Evolutionary conservation across 2,329 filamentous ascomycete species (phyloP), one percentile per base, ranked within the genome.

Genomic region (Neocucurbitaria cava): DNA sequence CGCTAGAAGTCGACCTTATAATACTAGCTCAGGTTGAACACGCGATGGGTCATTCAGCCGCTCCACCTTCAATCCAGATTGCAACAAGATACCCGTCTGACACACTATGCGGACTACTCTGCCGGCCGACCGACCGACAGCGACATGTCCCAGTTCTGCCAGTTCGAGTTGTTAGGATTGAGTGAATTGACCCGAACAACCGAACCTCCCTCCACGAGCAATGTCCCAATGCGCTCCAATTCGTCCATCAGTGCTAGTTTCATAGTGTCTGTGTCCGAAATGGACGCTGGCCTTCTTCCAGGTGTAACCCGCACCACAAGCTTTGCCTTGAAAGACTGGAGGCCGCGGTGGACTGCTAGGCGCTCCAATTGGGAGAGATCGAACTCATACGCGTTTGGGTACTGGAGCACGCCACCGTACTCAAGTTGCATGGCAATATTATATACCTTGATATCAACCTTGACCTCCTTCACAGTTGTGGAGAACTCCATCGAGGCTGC

Each of bases 361-460:
- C 46, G 46, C n/a, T 48, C 46, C 15, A 41, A 21, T 3, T 41
- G n/a, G 5, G 46, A 41, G 17, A 41, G 17, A 17, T 48, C 46
- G 36, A 48, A 48, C 1, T 5, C 26, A 6, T 24, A 24, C 23
- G 17, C 8, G 9, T 2, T 30, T 4, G 24, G 9, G n/a, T 31
- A 31, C 20, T n/a, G 33, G 30, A 28, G 15, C 30, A 31, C 13
- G 13, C 30, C 30, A 3, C 30, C 6, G 10, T 28, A 28, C 5
- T 28, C 10, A 6, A 28, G 5, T 6, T 6, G 26, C 10, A 5
- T 15, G 13, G 30, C 30, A 11, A 31, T 31, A 15, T 31, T 11
- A 7, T 31, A 15, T 31, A 31, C 3, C 30, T 3, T 15, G 5
- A 31, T 15, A 3, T 7, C 13, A 3, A 31, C 30, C 30, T 31